phyloP scores from a whole-genome alignment of 768 basidiomycete species.

The Termitomyces bulborhizus region DNA sequence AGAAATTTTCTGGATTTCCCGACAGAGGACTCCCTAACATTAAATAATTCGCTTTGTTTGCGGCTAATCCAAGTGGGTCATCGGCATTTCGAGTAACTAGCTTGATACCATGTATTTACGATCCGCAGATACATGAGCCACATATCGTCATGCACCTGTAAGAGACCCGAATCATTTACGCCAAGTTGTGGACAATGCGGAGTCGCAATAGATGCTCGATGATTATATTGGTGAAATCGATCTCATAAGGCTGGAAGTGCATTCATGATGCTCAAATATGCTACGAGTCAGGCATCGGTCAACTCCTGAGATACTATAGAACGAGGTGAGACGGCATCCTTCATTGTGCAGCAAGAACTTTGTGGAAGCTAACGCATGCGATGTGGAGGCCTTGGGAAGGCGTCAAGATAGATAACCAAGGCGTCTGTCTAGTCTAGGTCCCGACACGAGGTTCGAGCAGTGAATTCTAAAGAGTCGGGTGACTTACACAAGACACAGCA shows the following conservation, averaged over 20 bases:
- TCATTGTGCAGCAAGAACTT: not conserved
- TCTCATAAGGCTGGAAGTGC: not conserved
- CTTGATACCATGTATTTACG: not conserved
- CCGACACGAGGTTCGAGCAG: not conserved
- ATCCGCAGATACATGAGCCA: not conserved
- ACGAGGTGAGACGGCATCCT: not conserved
- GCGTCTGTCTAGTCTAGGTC: not conserved
- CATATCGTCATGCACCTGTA: not conserved
- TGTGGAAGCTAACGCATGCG: not conserved
- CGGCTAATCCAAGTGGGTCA: not conserved
- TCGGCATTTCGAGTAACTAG: not conserved
- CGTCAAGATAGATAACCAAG: not conserved
- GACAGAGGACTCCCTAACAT: not conserved
- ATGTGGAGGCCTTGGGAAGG: not conserved
- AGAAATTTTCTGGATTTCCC: no score
- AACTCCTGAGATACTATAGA: not conserved
- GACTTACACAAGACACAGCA: conserved; percentile 11
- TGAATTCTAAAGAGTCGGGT: not conserved
- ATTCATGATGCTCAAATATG: not conserved
- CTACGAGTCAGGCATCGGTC: not conserved
- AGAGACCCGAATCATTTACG: not conserved
- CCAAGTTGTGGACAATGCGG: not conserved
- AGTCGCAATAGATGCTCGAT: not conserved
- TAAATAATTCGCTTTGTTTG: not conserved
- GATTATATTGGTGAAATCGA: not conserved